A percentile compares a stretch with the other conserved stretches of the same genome.
phyloP scores from a whole-genome alignment of 352 stramenopile species.

The Thalassiosira mediterranea region DNA sequence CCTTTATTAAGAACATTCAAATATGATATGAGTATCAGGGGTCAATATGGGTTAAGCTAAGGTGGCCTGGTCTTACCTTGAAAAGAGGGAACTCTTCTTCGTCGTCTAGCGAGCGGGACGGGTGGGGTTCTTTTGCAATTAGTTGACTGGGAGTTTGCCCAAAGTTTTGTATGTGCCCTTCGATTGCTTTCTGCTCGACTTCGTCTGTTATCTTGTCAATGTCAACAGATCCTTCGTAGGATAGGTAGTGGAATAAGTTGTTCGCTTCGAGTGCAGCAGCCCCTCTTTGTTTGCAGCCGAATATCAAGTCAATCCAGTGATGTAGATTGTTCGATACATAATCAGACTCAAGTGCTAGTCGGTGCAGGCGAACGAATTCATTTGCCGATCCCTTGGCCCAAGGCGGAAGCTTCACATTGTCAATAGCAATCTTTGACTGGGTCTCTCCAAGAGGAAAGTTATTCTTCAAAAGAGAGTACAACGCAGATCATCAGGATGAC shows the following conservation, averaged over 20 bases:
- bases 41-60: conserved; percentile 16
- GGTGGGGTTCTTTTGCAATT: conserved; percentile 84
- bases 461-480: no score
- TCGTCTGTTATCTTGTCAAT: conserved; percentile 92
- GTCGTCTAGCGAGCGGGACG: conserved; percentile 51
- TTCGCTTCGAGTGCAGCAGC: conserved; percentile 91
- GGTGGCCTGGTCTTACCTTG: conserved; percentile 46
- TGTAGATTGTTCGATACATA: conserved; percentile 95
- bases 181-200: conserved; percentile 90
- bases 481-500: no score
- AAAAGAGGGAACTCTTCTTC: conserved; percentile 66
- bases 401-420: conserved; percentile 93
- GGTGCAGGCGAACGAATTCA: conserved; percentile 94
- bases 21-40: conserved; percentile 8
- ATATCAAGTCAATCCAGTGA: conserved; percentile 99
- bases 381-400: conserved; percentile 94
- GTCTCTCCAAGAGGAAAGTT: conserved; percentile 91
- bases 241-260: conserved; percentile 99
- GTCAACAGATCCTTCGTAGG: conserved; percentile 98
- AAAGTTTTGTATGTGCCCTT: conserved; percentile 98
- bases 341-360: conserved; percentile 96
- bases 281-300: conserved; percentile 96
- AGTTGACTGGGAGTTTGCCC: conserved; percentile 97
- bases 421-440: conserved; percentile 87
- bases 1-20: conserved; percentile 12